Evolutionary conservation across 2,329 filamentous ascomycete genomes (phyloP), one percentile per base, ranked within the genome.

Genomic region (Beauveria scarabaeidicola): DNA sequence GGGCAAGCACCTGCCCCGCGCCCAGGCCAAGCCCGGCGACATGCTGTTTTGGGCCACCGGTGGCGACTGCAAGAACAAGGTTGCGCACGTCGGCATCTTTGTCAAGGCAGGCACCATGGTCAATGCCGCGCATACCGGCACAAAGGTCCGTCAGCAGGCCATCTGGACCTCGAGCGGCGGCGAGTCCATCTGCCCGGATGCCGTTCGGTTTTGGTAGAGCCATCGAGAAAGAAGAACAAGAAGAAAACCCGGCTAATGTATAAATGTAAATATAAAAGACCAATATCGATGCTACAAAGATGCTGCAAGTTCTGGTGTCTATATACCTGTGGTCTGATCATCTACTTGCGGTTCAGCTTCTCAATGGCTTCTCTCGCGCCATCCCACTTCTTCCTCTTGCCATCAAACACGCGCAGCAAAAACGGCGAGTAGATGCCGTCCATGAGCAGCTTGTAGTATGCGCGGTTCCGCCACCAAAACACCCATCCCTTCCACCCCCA

Each of bases 361-460:
- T 71, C 62, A 63, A 76, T 72, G 44, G 69, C 70, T 1, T 68
- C 68, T 43, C 68, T 67, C 3, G 76, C 75, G 1, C 72, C 74
- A 11, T 67, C 63, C 75, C 76, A 79, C 27, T 65, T 67, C 65
- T 67, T 73, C 53, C 76, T 65, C 63, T 71, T 72, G 1, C 73
- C 73, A 58, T 75, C 69, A 65, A 79, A 78, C 2, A 75, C 63
- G 1, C 75, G 69, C 65, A 72, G 75, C 3, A 73, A 66, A 47
- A 74, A 74, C 13, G 75, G 73, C n/a, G 72, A 74, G 63, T 73
- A 70, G 1, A 78, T 63, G 0, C 75, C 74, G 19, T 70, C 67
- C 62, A 74, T 72, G 55, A 75, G 59, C 41, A 76, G 52, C 11
- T 66, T 68, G 53, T 73, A 78, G 41, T 78, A 64, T 21, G 64